Conservation (phyloP, 768 basidiomycete species). For the Termitomyces sp. region DNA sequence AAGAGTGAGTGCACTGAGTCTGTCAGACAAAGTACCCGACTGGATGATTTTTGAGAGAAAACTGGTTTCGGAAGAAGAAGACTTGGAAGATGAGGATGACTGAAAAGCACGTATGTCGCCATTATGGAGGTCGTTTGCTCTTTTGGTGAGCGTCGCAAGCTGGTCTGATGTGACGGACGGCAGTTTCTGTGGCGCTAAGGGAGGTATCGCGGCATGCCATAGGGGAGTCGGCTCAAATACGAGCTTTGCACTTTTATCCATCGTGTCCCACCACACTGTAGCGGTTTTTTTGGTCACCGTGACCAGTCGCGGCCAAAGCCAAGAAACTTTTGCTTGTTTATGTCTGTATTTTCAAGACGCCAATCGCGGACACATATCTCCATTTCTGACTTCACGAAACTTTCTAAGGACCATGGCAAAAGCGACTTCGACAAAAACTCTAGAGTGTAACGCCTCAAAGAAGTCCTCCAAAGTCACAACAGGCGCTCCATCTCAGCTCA, state of each 20-base stretch:
- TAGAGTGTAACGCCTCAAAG: not conserved
- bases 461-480: conserved; percentile 22
- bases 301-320: not conserved
- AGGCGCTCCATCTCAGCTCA: conserved; percentile 56
- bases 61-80: conserved; percentile 66
- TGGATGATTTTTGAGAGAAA: conserved; percentile 85
- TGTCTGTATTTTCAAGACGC: not conserved
- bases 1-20: conserved; percentile 85
- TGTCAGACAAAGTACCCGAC: conserved; percentile 87
- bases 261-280: not conserved
- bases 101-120: conserved; percentile 40
- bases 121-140: conserved; percentile 43
- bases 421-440: conserved; percentile 1
- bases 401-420: conserved; percentile 7
- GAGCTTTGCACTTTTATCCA: conserved; percentile 13
- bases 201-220: conserved; percentile 49
- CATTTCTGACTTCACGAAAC: not conserved
- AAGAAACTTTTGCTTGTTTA: conserved; percentile 1
- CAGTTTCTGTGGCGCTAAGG: conserved; percentile 27
- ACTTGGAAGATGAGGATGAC: conserved; percentile 43
- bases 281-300: not conserved
- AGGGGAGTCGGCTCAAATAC: conserved; percentile 35
- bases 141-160: conserved; percentile 38
- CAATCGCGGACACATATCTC: not conserved
- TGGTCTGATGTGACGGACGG: conserved; percentile 35